phyloP scores from a whole-genome alignment of 805 yeast genomes.

The Hanseniaspora lachancei region DNA sequence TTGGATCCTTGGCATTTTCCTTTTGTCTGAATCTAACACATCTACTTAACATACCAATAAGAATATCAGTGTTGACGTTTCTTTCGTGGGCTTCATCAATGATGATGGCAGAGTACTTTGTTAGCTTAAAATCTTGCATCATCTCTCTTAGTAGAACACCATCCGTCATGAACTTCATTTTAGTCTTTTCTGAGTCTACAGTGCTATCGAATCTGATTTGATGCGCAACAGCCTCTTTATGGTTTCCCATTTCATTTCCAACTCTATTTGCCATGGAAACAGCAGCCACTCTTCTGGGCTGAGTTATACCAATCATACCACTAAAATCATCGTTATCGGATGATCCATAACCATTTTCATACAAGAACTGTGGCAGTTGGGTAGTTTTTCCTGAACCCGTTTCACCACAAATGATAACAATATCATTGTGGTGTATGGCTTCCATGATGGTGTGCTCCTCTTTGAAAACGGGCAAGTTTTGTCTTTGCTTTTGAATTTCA shows the following conservation, averaged over 20 bases:
- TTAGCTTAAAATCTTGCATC: constrained; percentile 71
- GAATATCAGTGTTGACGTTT: constrained; percentile 86
- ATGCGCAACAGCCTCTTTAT: constrained; percentile 57
- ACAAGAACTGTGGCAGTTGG: constrained; percentile 90
- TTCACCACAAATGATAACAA: constrained; percentile 87
- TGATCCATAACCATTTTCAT: constrained; percentile 81
- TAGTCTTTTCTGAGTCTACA: constrained; percentile 43
- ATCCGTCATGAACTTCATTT: constrained; percentile 82
- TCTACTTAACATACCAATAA: constrained; percentile 88
- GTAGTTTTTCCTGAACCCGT: constrained; percentile 99
- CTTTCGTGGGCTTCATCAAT: constrained; percentile 98
- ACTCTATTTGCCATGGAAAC: constrained; percentile 83
- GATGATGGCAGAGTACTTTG: constrained; percentile 71
- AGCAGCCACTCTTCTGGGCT: constrained; percentile 90
- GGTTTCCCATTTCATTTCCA: constrained; percentile 59
- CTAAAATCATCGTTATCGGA: constrained; percentile 42
- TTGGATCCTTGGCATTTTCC: constrained; percentile 36
- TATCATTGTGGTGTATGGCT: constrained; percentile 82
- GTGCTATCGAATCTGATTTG: constrained; percentile 73
- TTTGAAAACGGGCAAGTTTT: constrained; percentile 71
- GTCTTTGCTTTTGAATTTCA: constrained; percentile 53
- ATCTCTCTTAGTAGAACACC: constrained; percentile 88
- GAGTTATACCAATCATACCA: constrained; percentile 94
- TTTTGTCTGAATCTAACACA: constrained; percentile 59
- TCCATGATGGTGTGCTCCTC: constrained; percentile 94